Evolutionary conservation across 371 early-diverging fungal species (phyloP).

Genomic region (Apophysomyces trapeziformis): DNA sequence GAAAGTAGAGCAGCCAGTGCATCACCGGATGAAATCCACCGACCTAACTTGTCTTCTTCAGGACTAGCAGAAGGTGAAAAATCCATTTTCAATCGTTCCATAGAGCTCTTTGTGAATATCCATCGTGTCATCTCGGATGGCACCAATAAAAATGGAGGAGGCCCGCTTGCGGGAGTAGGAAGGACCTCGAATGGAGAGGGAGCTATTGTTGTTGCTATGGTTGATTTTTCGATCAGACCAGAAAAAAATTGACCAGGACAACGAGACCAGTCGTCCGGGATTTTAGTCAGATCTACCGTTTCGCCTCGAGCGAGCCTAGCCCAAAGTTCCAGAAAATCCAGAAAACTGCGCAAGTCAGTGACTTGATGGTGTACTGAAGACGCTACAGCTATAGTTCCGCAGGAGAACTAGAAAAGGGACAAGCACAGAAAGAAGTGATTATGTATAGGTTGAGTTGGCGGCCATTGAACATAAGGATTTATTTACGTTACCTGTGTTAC

Average conservation of each 20-base stretch:
- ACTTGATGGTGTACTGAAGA: slow-evolving; percentile 44
- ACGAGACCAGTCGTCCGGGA: slow-evolving; percentile 43
- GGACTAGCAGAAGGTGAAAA: slow-evolving; percentile 28
- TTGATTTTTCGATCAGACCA: slow-evolving; percentile 15
- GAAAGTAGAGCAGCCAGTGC: slow-evolving; percentile 40
- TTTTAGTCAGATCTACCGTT: slow-evolving; percentile 29
- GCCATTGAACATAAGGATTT: not conserved
- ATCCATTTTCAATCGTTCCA: slow-evolving; percentile 35
- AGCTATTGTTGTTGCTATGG: slow-evolving; percentile 10
- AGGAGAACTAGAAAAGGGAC: slow-evolving; percentile 35
- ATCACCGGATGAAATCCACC: slow-evolving; percentile 54
- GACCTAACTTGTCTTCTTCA: slow-evolving; percentile 9
- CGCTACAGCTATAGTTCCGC: slow-evolving; percentile 44
- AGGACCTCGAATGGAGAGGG: slow-evolving; percentile 40
- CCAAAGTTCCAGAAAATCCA: slow-evolving; percentile 50
- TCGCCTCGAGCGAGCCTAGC: slow-evolving; percentile 37
- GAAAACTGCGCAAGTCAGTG: slow-evolving; percentile 41
- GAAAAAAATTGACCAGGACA: slow-evolving; percentile 41
- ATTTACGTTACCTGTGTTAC: slow-evolving; percentile 36
- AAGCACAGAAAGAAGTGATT: not conserved
- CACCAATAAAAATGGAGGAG: slow-evolving; percentile 31
- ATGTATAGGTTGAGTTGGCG: not conserved
- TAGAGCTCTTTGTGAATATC: slow-evolving; percentile 30
- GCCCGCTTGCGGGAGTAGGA: slow-evolving; percentile 24
- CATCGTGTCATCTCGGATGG: slow-evolving; percentile 36